A percentile compares a stretch with the other conserved stretches of the same genome.
Conservation (phyloP, 345 rosid genomes). For the Crucihimalaya himalaica region DNA sequence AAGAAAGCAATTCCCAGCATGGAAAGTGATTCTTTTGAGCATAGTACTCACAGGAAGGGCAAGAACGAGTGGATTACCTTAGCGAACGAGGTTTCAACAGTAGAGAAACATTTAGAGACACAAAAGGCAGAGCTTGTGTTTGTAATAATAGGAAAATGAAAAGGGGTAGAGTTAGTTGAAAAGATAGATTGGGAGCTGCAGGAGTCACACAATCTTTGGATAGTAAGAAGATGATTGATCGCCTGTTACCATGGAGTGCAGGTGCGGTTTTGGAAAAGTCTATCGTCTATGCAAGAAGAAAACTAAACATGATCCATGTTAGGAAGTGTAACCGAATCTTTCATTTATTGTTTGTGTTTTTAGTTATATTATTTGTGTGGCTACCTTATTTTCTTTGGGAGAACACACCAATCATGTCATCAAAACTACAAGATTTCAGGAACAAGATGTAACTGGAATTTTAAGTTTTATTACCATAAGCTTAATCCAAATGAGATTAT, state of each 20-base stretch:
- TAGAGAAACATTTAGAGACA: conserved; percentile 55
- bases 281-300: conserved; percentile 15
- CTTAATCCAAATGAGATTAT: conserved; percentile 15
- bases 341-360: not conserved
- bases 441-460: not conserved
- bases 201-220: conserved; percentile 40
- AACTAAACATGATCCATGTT: conserved; percentile 25
- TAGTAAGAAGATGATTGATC: conserved; percentile 28
- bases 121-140: conserved; percentile 49
- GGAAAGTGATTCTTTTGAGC: conserved; percentile 34
- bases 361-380: conserved; percentile 4
- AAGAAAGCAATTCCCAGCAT: conserved; percentile 24
- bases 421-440: conserved; percentile 16
- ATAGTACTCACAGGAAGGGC: conserved; percentile 15
- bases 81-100: conserved; percentile 49
- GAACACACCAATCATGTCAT: conserved; percentile 17
- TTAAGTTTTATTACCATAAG: conserved; percentile 19
- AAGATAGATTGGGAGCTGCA: conserved; percentile 53
- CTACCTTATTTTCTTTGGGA: conserved; percentile 9
- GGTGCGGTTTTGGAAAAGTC: conserved; percentile 3
- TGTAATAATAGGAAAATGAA: conserved; percentile 49
- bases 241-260: not conserved
- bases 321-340: conserved; percentile 16
- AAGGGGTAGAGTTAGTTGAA: conserved; percentile 45
- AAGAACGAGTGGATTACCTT: conserved; percentile 35